Percentiles rank a stretch among this genome's conserved stretches.
phyloP scores from a whole-genome alignment of 2,329 filamentous ascomycete genomes.

The Hypomyces rosellus region DNA sequence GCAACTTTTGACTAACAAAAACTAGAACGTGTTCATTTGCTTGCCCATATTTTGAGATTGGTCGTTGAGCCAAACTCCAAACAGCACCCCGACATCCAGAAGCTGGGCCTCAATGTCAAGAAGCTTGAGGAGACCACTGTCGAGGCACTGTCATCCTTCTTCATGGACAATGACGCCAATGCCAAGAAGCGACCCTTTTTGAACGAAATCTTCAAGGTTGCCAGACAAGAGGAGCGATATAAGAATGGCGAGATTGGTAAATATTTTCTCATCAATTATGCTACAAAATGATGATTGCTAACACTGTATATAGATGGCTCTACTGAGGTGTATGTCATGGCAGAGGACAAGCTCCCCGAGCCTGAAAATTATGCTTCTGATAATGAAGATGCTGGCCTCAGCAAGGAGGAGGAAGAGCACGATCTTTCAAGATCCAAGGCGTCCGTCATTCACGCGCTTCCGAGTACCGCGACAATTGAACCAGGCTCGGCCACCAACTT shows the following conservation, averaged over 20 bases:
- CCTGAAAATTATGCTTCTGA: slow-evolving; percentile 43
- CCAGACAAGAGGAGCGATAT: slow-evolving; percentile 49
- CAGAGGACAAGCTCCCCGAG: slow-evolving; percentile 45
- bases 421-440: slow-evolving; percentile 32
- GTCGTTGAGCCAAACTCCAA: slow-evolving; percentile 43
- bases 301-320: slow-evolving; percentile 35
- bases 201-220: slow-evolving; percentile 57
- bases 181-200: slow-evolving; percentile 48
- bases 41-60: slow-evolving; percentile 55
- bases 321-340: slow-evolving; percentile 44
- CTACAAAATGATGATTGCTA: background rate
- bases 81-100: slow-evolving; percentile 47
- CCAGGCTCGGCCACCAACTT: slow-evolving; percentile 29
- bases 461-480: slow-evolving; percentile 29
- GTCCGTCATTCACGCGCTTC: slow-evolving; percentile 26
- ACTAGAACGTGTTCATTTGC: slow-evolving; percentile 51
- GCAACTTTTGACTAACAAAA: background rate
- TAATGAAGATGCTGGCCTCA: slow-evolving; percentile 36
- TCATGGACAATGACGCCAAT: slow-evolving; percentile 51
- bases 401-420: slow-evolving; percentile 39
- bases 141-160: slow-evolving; percentile 53
- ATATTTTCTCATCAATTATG: slow-evolving; percentile 11
- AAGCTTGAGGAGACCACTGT: slow-evolving; percentile 54
- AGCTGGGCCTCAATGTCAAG: slow-evolving; percentile 45
- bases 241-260: slow-evolving; percentile 52